Evolutionary conservation across 257 asterid species (phyloP).

Genomic region (Nicotiana noctiflora): DNA sequence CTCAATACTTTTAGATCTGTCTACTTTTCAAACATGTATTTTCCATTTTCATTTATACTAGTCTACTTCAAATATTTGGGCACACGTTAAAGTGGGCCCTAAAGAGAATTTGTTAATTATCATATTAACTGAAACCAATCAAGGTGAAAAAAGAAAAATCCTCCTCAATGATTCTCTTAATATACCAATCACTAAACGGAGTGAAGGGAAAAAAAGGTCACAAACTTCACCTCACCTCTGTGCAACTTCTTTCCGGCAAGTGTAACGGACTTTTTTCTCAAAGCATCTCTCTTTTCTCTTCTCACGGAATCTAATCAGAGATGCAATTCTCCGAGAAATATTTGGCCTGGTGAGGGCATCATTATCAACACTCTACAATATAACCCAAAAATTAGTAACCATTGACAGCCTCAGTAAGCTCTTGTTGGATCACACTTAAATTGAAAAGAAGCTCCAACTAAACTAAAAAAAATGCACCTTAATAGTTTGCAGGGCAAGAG

Average conservation of each 20-base stretch:
- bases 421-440: neutral
- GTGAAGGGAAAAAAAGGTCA: neutral
- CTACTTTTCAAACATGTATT: neutral
- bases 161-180: neutral
- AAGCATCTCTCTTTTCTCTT: slow-evolving; percentile 49
- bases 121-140: neutral
- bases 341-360: slow-evolving; percentile 14
- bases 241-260: slow-evolving; percentile 47
- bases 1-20: neutral
- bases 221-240: slow-evolving; percentile 27
- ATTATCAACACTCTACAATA: slow-evolving; percentile 30
- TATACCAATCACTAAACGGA: neutral
- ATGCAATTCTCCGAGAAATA: slow-evolving; percentile 31
- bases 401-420: neutral
- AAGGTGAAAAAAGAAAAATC: neutral
- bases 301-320: slow-evolving; percentile 46
- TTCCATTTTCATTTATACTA: neutral
- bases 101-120: neutral
- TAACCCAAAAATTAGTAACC: slow-evolving; percentile 10
- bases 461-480: slow-evolving; percentile 23
- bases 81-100: neutral
- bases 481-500: slow-evolving; percentile 17
- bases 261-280: slow-evolving; percentile 41
- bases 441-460: neutral
- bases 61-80: neutral